phyloP scores from a whole-genome alignment of 1,284 basidiomycete genomes.

The Puccinia coronata region DNA sequence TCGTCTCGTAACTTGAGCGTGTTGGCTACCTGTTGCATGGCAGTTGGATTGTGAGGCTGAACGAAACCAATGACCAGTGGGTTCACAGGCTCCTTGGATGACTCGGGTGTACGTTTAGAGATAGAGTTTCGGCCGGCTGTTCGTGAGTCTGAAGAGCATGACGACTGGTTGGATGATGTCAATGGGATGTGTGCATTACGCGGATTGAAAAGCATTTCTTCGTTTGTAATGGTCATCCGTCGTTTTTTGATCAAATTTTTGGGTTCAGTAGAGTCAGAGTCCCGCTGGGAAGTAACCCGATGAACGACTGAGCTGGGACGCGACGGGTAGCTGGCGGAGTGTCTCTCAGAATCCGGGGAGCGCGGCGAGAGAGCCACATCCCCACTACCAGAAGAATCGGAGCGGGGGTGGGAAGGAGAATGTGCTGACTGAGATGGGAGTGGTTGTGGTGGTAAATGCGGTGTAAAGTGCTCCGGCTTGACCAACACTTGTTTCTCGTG shows the following conservation, averaged over 20 bases:
- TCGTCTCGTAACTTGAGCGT: conserved; percentile 47
- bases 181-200: background rate
- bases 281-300: background rate
- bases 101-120: background rate
- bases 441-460: conserved; percentile 31
- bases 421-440: conserved; percentile 31
- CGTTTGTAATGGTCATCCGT: conserved; percentile 27
- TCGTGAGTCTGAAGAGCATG: conserved; percentile 12
- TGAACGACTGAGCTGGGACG: background rate
- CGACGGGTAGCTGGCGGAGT: background rate
- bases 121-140: background rate
- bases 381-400: conserved; percentile 1
- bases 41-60: conserved; percentile 20
- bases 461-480: conserved; percentile 43
- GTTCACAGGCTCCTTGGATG: conserved; percentile 7
- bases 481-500: conserved; percentile 4
- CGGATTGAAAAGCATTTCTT: background rate
- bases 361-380: background rate
- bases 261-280: background rate
- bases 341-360: conserved; percentile 3
- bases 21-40: conserved; percentile 45
- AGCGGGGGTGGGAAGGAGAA: background rate
- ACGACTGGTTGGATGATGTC: background rate
- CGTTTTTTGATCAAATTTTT: conserved; percentile 29
- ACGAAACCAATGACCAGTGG: conserved; percentile 38